Base-by-base conservation (phyloP, 2,329 filamentous ascomycete genomes). In the Colletotrichum musicola region DNA sequence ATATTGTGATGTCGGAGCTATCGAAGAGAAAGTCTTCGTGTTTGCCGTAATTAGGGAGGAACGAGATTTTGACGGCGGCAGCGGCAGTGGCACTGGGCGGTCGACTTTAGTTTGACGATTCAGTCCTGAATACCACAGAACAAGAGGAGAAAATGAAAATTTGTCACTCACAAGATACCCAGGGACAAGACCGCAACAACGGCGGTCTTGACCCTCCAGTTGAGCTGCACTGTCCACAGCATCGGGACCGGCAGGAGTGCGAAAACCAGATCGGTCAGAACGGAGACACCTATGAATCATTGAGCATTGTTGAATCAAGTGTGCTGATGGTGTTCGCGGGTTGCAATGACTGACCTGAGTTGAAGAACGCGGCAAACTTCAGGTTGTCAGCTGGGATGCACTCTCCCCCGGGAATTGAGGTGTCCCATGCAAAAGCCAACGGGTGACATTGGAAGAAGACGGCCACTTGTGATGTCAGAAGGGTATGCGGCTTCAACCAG, bases 181-280 rank as follows among this genome's bases (percentile, higher is more conserved):
- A 77, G 68, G 1, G 73, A 73, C 18, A 77, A 62, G 10, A 77
- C 73, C 4, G 40, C 72, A 1, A 72, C 69, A 2, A 77, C 68
- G 22, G 75, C 73, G 0, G 70, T 57, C 55, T 75, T 76, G 59
- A 73, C 73, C 46, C 67, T 74, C 64, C 71, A 71, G 67, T 75
- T 77, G 42, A 77, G 68, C 57, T 77, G 73, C 1, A 77, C 73
- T 0, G 72, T 73, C 75, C 75, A 77, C 1, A 77, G 62, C 58
- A 77, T 76, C 1, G 74, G 75, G 2, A 76, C 63, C 1, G 75
- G 75, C 0, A 77, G 64, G 1, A 77, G 25, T 2, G 76, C 76
- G 46, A 77, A 77, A 13, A 74, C 40, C 7, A 76, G 47, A 44
- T 77, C 76, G 16, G 75, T 76, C 20, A 74, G 47, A 12, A 74